Percentiles rank a stretch among this genome's conserved stretches.
Evolutionary conservation across 169 alveolate genomes (phyloP).

Genomic region (Plasmodium cynomolgi): DNA sequence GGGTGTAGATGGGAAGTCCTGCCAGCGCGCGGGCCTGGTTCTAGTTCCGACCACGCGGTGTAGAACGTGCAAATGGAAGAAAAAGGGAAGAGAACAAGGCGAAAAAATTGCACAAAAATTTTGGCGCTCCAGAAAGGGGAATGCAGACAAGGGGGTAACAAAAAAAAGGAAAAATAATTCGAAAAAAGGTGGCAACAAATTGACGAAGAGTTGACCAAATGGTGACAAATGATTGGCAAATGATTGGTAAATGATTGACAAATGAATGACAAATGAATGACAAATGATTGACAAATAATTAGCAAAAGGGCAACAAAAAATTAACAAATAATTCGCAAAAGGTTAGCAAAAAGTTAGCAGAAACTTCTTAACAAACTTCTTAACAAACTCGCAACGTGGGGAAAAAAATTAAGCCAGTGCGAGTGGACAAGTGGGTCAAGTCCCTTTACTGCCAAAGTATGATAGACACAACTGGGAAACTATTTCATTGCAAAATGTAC

Average conservation of each 20-base stretch:
- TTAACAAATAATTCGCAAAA: background rate
- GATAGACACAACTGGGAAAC: background rate
- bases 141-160: background rate
- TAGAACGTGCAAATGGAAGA: background rate
- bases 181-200: background rate
- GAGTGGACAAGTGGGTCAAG: background rate
- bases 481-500: background rate
- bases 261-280: too few species aligned
- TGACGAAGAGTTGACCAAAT: too few species aligned
- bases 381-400: background rate
- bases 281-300: background rate
- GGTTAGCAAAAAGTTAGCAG: background rate
- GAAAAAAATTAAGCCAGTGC: background rate
- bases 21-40: background rate
- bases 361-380: too few species aligned
- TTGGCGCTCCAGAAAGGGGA: background rate
- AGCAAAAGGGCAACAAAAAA: background rate
- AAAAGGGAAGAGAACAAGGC: background rate
- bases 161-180: background rate
- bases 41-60: background rate
- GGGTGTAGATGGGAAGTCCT: background rate
- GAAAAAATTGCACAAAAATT: background rate
- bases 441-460: background rate
- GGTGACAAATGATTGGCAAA: background rate
- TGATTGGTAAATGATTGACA: too few species aligned